These are phyloP conservation scores for Nakazawaea ishiwadae DNA, from an alignment of 805 yeast genomes.

Conservation along the genomic window DNA sequence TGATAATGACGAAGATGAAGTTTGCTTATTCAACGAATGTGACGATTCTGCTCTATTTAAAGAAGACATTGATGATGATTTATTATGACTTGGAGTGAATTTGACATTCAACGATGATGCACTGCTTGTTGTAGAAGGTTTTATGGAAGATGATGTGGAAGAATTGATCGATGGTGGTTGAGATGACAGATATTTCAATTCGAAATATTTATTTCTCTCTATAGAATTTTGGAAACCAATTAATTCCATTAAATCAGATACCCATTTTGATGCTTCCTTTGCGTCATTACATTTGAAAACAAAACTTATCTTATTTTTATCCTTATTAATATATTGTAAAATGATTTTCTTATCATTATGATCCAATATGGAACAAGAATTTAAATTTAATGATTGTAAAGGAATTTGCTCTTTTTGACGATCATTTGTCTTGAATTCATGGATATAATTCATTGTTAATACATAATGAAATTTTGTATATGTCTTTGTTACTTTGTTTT, in stretches of 20 bases:
- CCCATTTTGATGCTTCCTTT: slow-evolving; percentile 48
- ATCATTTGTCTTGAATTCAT: slow-evolving; percentile 58
- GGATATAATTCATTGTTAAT: slow-evolving; percentile 60
- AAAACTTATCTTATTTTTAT: slow-evolving; percentile 21
- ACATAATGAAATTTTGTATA: slow-evolving; percentile 63
- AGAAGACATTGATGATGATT: not conserved
- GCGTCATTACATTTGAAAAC: slow-evolving; percentile 40
- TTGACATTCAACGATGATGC: not conserved
- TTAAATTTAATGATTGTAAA: slow-evolving; percentile 33
- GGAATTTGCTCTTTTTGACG: slow-evolving; percentile 50
- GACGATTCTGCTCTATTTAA: not conserved
- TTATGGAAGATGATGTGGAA: slow-evolving; percentile 4
- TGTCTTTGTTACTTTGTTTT: slow-evolving; percentile 56
- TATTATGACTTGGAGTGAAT: not conserved
- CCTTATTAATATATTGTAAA: slow-evolving; percentile 28
- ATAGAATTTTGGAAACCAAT: slow-evolving; percentile 40
- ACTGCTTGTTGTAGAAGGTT: not conserved
- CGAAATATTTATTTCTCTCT: slow-evolving; percentile 46
- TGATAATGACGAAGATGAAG: slow-evolving; percentile 8
- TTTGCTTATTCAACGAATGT: not conserved
- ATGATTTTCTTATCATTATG: slow-evolving; percentile 32
- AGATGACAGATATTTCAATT: slow-evolving; percentile 17
- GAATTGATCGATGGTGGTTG: not conserved
- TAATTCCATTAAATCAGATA: slow-evolving; percentile 48
- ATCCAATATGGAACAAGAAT: slow-evolving; percentile 27